Evolutionary conservation across 2,329 filamentous ascomycete genomes (phyloP), one percentile per base, ranked within the genome.

Genomic region (Mycosphaerelloides madeirae): DNA sequence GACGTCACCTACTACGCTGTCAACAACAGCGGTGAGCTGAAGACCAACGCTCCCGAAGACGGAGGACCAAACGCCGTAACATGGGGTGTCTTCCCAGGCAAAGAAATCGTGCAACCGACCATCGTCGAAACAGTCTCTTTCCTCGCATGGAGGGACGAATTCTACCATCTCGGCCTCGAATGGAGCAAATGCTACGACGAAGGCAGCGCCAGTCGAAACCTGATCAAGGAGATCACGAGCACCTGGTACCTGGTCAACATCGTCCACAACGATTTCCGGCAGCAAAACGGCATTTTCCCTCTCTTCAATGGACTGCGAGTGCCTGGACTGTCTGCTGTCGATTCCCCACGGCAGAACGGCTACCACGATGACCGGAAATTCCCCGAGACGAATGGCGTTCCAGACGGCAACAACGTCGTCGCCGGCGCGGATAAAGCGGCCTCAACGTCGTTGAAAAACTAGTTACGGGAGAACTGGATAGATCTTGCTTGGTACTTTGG

Each of bases 51-150:
- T 1, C 82, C 83, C 7, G 80, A 81, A 16, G 88, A 94, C 56
- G 87, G 88, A 5, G 62, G 63, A 6, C 93, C 93, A 29, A 98
- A 98, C 60, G 93, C 93, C n/a, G 87, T 98, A 38, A 98, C 93
- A 1, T 98, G 93, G 93, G 93, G 93, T 68, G 94, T 98, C 28
- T 98, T 97, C 73, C 91, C 93, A 0, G 93, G 93, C 46, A 95
- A 97, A 67, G 93, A 98, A 68, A 96, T 98, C 63, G 90, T 98
- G n/a, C 93, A 98, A 68, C 93, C 93, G 12, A 98, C 93, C n/a
- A 96, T 98, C 59, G 93, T 98, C 41, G 93, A 98, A 71, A 94
- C 87, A 14, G 84, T 98, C 65, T 95, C 87, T 65, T 98, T 98
- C 78, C 74, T 98, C 42, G 93, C 93, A 2, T 98, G 93, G 93